Percentiles rank a stretch among this genome's conserved stretches.
Evolutionary conservation across 2,329 filamentous ascomycete species (phyloP).

Genomic region (Thielaviopsis ethacetica): DNA sequence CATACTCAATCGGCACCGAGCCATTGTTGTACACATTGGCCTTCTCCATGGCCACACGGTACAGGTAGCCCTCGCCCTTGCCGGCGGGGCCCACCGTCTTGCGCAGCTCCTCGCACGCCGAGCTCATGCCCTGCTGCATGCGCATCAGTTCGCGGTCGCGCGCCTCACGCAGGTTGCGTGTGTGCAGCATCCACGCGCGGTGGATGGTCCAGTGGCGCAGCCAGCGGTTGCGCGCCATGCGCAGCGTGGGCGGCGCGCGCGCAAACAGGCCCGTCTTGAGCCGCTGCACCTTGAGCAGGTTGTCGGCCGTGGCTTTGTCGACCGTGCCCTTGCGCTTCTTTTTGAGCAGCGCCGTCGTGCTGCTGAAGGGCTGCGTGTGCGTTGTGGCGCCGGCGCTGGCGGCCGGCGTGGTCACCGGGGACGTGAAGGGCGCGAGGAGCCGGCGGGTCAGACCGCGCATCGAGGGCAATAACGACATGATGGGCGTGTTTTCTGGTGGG

Average conservation of each 20-base stretch:
- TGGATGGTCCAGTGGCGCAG: slow-evolving; percentile 98
- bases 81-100: slow-evolving; percentile 38
- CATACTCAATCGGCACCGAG: slow-evolving; percentile 83
- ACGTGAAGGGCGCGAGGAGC: slow-evolving; percentile 3
- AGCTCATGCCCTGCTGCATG: slow-evolving; percentile 66
- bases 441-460: slow-evolving; percentile 7
- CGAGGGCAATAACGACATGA: slow-evolving; percentile 7
- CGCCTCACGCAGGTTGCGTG: slow-evolving; percentile 47
- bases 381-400: not conserved
- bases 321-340: slow-evolving; percentile 15
- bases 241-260: slow-evolving; percentile 50
- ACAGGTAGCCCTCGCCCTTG: slow-evolving; percentile 55
- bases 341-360: slow-evolving; percentile 18
- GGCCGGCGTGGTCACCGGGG: not conserved
- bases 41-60: slow-evolving; percentile 81
- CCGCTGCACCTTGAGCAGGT: slow-evolving; percentile 21
- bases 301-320: slow-evolving; percentile 16
- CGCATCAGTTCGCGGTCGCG: slow-evolving; percentile 58
- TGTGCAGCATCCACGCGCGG: slow-evolving; percentile 78
- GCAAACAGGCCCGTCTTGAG: slow-evolving; percentile 33
- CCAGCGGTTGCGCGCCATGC: slow-evolving; percentile 72
- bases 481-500: not conserved
- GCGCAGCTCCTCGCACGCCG: slow-evolving; percentile 72
- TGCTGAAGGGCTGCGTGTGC: slow-evolving; percentile 16
- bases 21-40: slow-evolving; percentile 59